Evolutionary conservation across 1,284 basidiomycete genomes (phyloP).

Genomic region (Leccinum pallidistipes): DNA sequence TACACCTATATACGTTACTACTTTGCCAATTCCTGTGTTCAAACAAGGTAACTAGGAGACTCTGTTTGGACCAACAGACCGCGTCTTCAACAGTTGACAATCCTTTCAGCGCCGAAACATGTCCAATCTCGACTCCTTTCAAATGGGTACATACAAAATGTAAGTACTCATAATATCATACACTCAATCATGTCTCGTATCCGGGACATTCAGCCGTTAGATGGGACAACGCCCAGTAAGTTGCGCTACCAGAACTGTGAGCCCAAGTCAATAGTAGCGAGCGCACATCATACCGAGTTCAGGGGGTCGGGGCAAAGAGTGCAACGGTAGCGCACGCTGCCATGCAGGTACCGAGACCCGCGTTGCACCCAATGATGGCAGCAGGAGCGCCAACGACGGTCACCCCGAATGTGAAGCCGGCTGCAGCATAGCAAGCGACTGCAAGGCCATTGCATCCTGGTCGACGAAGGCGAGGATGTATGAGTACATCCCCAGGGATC

Average conservation of each 20-base stretch:
- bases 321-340: slow-evolving; percentile 41
- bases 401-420: slow-evolving; percentile 51
- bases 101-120: too few species aligned
- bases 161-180: neutral
- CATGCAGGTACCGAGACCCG: slow-evolving; percentile 48
- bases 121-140: neutral
- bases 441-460: slow-evolving; percentile 54
- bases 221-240: neutral
- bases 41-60: too few species aligned
- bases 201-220: slow-evolving; percentile 6
- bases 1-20: too few species aligned
- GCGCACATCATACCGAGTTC: neutral
- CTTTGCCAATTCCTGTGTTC: too few species aligned
- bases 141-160: neutral
- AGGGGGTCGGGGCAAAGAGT: slow-evolving; percentile 33
- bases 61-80: too few species aligned
- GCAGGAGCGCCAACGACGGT: slow-evolving; percentile 45
- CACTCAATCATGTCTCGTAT: slow-evolving; percentile 4
- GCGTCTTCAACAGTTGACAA: too few species aligned
- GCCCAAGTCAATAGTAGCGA: neutral
- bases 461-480: neutral
- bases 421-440: slow-evolving; percentile 54
- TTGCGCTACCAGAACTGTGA: neutral
- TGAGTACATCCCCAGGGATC: neutral
- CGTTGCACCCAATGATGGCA: slow-evolving; percentile 51